Evolutionary conservation across 2,329 filamentous ascomycete species (phyloP).

Genomic region (Penicillium sp.): DNA sequence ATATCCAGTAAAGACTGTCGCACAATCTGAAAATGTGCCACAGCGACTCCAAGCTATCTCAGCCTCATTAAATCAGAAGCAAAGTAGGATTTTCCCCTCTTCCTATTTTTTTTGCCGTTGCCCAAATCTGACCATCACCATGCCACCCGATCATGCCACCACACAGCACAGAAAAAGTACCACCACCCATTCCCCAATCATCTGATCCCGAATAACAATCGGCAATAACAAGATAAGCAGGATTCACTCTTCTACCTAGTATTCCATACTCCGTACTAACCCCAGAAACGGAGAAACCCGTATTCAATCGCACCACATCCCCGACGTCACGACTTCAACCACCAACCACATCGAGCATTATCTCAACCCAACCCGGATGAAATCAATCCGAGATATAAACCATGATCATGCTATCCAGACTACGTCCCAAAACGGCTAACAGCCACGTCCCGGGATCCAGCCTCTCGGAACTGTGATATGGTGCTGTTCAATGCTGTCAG

Average conservation of each 20-base stretch:
- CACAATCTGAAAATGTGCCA: background rate
- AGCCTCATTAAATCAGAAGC: background rate
- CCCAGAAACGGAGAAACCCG: background rate
- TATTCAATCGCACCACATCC: constrained; percentile 13
- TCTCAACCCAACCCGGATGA: background rate
- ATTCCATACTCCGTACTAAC: background rate
- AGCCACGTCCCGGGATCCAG: background rate
- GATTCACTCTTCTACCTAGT: background rate
- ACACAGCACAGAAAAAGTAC: background rate
- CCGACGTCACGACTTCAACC: constrained; percentile 10
- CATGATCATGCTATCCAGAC: constrained; percentile 10
- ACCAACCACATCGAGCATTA: background rate
- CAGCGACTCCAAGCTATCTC: background rate
- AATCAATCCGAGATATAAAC: background rate
- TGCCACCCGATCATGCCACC: constrained; percentile 9
- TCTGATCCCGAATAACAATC: background rate
- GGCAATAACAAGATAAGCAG: background rate
- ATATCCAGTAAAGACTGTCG: background rate
- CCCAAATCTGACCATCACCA: constrained; percentile 2
- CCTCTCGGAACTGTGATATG: background rate
- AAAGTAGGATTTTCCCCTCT: background rate
- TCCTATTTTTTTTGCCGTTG: background rate
- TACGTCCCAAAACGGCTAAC: background rate
- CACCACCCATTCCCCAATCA: background rate
- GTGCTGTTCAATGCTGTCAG: constrained; percentile 8